Evolutionary conservation across 768 basidiomycete species (phyloP).

Genomic region (Lactarius tabidus): DNA sequence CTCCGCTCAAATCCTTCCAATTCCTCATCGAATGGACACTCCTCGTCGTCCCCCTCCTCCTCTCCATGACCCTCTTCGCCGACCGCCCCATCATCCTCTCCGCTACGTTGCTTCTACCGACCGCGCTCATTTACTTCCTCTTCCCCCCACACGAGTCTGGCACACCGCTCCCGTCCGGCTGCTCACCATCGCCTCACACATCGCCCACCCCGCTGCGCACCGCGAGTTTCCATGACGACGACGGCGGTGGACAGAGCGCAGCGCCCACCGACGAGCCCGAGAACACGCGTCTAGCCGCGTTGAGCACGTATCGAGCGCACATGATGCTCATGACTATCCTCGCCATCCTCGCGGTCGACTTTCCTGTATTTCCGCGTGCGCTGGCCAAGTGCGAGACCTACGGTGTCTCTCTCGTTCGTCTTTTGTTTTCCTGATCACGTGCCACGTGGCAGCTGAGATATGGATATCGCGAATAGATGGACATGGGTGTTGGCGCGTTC

Average conservation of each 20-base stretch:
- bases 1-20: conserved; percentile 39
- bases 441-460: background rate
- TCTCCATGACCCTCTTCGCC: conserved; percentile 77
- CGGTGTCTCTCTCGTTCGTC: conserved; percentile 84
- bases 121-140: conserved; percentile 40
- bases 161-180: conserved; percentile 50
- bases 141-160: conserved; percentile 42
- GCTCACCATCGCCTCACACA: conserved; percentile 27
- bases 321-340: conserved; percentile 93
- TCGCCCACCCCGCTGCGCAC: conserved; percentile 16
- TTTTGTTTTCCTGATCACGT: conserved; percentile 1
- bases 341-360: conserved; percentile 94
- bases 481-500: conserved; percentile 94
- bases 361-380: conserved; percentile 81
- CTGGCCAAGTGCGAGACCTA: conserved; percentile 93
- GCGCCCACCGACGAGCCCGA: background rate
- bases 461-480: conserved; percentile 65
- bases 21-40: conserved; percentile 58
- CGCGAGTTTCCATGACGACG: conserved; percentile 13
- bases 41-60: conserved; percentile 71
- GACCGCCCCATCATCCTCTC: conserved; percentile 51
- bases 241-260: background rate
- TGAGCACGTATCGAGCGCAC: conserved; percentile 87
- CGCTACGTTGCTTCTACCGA: conserved; percentile 44
- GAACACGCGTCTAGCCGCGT: conserved; percentile 55